These are phyloP conservation scores for rapeseed (Brassica napus) DNA, from an alignment of 345 rosid species.

Conservation along the genomic window DNA sequence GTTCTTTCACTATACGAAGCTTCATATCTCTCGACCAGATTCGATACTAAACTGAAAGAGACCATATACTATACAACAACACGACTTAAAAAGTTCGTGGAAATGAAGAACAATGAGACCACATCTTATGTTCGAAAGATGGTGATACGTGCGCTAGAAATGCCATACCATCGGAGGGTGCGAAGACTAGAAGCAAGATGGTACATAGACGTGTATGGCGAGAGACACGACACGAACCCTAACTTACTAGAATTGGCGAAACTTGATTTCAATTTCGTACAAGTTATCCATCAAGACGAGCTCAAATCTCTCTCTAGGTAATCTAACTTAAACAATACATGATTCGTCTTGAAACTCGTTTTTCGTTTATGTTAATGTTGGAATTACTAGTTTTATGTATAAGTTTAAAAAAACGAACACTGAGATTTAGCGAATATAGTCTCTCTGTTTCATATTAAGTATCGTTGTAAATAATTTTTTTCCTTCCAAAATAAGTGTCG, in stretches of 20 bases:
- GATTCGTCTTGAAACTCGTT: not conserved
- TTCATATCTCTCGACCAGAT: conserved; percentile 29
- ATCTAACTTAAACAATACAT: not conserved
- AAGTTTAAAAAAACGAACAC: not conserved
- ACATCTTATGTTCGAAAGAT: conserved; percentile 19
- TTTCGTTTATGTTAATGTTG: not conserved
- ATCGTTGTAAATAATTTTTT: too few species aligned
- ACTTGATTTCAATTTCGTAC: conserved; percentile 41
- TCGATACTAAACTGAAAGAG: conserved; percentile 37
- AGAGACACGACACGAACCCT: conserved; percentile 18
- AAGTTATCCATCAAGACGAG: conserved; percentile 43
- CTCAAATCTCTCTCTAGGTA: conserved; percentile 40
- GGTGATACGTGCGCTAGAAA: conserved; percentile 42
- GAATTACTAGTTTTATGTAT: not conserved
- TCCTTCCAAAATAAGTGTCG: too few species aligned
- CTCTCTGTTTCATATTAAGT: too few species aligned
- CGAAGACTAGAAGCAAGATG: conserved; percentile 43
- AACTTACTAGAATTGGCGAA: conserved; percentile 41
- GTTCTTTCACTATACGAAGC: conserved; percentile 45
- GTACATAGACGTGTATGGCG: conserved; percentile 40
- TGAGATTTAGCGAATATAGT: not conserved
- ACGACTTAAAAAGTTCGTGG: conserved; percentile 32
- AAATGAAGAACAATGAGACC: not conserved
- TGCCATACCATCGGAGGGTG: conserved; percentile 44
- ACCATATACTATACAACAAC: conserved; percentile 25